phyloP scores from a whole-genome alignment of 2,329 filamentous ascomycete genomes.

The Aschersonia sp. region DNA sequence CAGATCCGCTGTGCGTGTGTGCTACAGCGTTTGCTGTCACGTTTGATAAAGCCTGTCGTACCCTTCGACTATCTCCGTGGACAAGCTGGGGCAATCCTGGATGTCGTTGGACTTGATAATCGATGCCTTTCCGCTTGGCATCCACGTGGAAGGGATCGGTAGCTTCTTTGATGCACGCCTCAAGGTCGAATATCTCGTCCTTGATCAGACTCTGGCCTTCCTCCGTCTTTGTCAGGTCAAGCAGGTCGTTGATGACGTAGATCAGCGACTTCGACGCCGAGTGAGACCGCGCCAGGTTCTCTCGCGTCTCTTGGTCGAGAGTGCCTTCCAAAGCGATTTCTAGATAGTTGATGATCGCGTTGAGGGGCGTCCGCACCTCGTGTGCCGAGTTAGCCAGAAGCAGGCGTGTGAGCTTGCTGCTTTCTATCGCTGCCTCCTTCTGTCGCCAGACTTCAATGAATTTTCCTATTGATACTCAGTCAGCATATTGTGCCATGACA shows the following conservation, averaged over 20 bases:
- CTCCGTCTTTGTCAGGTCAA: slow-evolving; percentile 80
- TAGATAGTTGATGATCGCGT: slow-evolving; percentile 89
- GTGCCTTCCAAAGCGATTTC: slow-evolving; percentile 78
- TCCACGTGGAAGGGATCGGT: slow-evolving; percentile 61
- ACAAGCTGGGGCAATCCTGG: slow-evolving; percentile 57
- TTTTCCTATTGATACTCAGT: slow-evolving; percentile 25
- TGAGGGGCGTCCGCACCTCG: slow-evolving; percentile 79
- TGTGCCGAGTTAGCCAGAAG: slow-evolving; percentile 81
- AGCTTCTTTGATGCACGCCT: slow-evolving; percentile 59
- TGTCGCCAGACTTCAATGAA: slow-evolving; percentile 92
- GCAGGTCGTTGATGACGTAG: slow-evolving; percentile 84
- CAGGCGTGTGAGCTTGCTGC: slow-evolving; percentile 63
- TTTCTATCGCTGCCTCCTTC: slow-evolving; percentile 74
- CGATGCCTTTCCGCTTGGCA: slow-evolving; percentile 59
- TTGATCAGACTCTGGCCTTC: slow-evolving; percentile 68
- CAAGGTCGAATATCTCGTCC: slow-evolving; percentile 65
- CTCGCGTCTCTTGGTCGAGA: slow-evolving; percentile 68
- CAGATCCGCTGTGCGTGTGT: slow-evolving; percentile 52
- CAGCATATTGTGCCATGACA: background rate
- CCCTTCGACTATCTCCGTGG: slow-evolving; percentile 62
- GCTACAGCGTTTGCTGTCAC: slow-evolving; percentile 76
- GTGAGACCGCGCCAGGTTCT: slow-evolving; percentile 72
- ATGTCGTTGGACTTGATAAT: slow-evolving; percentile 53
- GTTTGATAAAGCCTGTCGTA: slow-evolving; percentile 76
- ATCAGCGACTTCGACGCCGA: slow-evolving; percentile 87